A percentile compares a stretch with the other conserved stretches of the same genome.
Evolutionary conservation across 2,329 filamentous ascomycete genomes (phyloP).

Genomic region (Grosmannia serpens): DNA sequence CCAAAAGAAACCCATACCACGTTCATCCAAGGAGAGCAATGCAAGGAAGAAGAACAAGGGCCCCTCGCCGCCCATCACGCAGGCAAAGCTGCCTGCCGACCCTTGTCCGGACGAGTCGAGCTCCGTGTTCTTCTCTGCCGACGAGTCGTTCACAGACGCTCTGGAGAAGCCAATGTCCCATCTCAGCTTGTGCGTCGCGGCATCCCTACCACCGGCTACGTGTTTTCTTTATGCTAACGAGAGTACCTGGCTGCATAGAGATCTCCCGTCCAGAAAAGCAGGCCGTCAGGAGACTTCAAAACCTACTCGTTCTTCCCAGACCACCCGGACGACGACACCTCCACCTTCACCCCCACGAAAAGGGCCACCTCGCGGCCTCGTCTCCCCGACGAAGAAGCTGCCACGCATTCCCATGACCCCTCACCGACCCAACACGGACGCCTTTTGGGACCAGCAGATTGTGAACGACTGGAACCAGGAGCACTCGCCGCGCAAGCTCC

Average conservation of each 20-base stretch:
- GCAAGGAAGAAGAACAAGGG: background rate
- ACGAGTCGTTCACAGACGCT: slow-evolving; percentile 3
- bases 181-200: slow-evolving; percentile 1
- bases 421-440: slow-evolving; percentile 40
- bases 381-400: slow-evolving; percentile 23
- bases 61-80: background rate
- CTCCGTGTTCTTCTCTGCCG: slow-evolving; percentile 11
- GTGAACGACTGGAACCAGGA: slow-evolving; percentile 55
- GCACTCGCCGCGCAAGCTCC: slow-evolving; percentile 27
- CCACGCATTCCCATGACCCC: slow-evolving; percentile 40
- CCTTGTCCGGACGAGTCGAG: slow-evolving; percentile 5
- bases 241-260: background rate
- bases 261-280: background rate
- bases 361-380: slow-evolving; percentile 11
- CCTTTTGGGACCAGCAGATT: slow-evolving; percentile 47
- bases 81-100: no score
- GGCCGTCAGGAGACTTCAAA: background rate
- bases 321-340: slow-evolving; percentile 10
- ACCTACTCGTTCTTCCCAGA: background rate
- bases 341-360: slow-evolving; percentile 11
- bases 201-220: background rate
- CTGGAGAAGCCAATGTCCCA: background rate
- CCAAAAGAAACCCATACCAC: background rate
- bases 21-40: background rate
- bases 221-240: background rate